phyloP scores from a whole-genome alignment of 345 rosid species.

The Linum trigynum region DNA sequence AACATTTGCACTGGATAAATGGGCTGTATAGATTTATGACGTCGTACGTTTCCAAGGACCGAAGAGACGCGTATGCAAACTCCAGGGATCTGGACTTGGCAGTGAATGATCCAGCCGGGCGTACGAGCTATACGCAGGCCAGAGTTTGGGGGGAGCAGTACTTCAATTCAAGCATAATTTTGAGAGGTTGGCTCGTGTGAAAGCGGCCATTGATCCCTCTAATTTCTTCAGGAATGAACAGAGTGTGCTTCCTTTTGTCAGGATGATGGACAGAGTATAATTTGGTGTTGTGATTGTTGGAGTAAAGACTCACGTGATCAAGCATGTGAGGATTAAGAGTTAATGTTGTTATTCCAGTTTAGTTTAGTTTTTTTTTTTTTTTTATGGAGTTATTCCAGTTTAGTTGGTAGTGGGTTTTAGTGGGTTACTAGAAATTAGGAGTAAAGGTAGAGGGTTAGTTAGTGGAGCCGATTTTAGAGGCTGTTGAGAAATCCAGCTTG shows the following conservation, averaged over 20 bases:
- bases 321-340: too few species aligned
- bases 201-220: background rate
- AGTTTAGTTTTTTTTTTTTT: too few species aligned
- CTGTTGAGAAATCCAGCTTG: too few species aligned
- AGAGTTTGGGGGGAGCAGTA: background rate
- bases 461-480: too few species aligned
- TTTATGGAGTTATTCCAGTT: too few species aligned
- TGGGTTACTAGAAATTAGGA: too few species aligned
- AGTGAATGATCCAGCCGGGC: background rate
- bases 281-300: too few species aligned
- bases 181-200: background rate
- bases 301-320: too few species aligned
- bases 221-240: slow-evolving; percentile 6
- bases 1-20: background rate
- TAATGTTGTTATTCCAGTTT: too few species aligned
- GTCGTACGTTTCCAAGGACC: slow-evolving; percentile 1
- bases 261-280: too few species aligned
- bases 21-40: background rate
- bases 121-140: background rate
- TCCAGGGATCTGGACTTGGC: background rate
- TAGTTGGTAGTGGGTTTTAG: too few species aligned
- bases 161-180: slow-evolving; percentile 5
- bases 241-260: background rate
- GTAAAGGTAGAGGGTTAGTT: too few species aligned
- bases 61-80: background rate